A percentile compares a stretch with the other conserved stretches of the same genome.
Conservation (phyloP, 768 basidiomycete species). For the Boletus barrowsii region DNA sequence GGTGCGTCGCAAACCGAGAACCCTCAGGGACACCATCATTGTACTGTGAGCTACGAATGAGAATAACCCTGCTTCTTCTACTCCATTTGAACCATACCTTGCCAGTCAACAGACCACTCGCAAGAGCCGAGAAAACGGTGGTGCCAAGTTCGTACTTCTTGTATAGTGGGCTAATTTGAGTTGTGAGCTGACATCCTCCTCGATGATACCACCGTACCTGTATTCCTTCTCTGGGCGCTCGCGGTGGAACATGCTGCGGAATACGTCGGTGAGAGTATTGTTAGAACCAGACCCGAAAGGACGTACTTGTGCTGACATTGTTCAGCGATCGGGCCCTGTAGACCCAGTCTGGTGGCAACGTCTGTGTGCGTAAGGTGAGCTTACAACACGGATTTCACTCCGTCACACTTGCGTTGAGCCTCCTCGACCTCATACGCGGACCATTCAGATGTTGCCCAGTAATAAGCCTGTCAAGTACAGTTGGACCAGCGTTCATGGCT, state of each 20-base stretch:
- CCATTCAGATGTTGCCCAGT: conserved; percentile 59
- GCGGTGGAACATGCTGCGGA: conserved; percentile 46
- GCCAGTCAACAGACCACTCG: conserved; percentile 55
- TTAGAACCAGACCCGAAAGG: background rate
- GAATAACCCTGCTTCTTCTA: background rate
- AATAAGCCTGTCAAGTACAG: conserved; percentile 29
- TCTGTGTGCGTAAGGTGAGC: conserved; percentile 24
- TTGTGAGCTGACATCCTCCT: background rate
- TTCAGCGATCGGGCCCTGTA: conserved; percentile 50
- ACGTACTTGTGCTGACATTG: conserved; percentile 48
- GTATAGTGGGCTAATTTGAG: conserved; percentile 40
- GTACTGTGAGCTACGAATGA: conserved; percentile 30
- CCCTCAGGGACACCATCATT: conserved; percentile 50
- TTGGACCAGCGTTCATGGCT: background rate
- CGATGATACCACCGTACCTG: conserved; percentile 31
- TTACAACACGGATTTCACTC: background rate
- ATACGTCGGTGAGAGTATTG: background rate
- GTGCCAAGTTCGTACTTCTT: conserved; percentile 45
- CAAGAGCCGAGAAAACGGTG: conserved; percentile 56
- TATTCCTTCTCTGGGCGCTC: conserved; percentile 56
- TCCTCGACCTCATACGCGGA: conserved; percentile 47
- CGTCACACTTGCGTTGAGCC: conserved; percentile 32
- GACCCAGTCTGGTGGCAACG: conserved; percentile 47
- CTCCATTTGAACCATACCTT: conserved; percentile 32
- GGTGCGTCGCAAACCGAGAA: conserved; percentile 49